Evolutionary conservation across 2,329 filamentous ascomycete species (phyloP).

Genomic region (Phaeophleospora eucalypticola): DNA sequence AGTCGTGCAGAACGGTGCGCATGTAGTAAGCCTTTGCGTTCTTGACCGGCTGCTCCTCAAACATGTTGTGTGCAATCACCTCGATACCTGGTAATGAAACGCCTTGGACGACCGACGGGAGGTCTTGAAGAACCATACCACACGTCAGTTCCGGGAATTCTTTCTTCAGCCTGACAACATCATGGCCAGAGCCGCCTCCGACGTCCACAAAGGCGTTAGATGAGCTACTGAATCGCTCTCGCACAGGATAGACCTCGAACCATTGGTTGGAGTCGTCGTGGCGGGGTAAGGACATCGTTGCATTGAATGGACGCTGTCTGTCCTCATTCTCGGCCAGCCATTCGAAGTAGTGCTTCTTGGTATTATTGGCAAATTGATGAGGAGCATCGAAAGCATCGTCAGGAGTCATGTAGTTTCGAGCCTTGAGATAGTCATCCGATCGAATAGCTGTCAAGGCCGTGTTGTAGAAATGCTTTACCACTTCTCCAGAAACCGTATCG

Average conservation of each 20-base stretch:
- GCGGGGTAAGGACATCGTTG: neutral
- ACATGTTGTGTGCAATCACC: neutral
- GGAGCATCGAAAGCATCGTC: neutral
- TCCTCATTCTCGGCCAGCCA: conserved; percentile 2
- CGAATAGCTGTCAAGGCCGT: neutral
- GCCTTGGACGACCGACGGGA: neutral
- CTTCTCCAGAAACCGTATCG: neutral
- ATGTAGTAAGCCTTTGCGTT: neutral
- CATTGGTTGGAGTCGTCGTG: conserved; percentile 1
- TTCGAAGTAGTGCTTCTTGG: conserved; percentile 3
- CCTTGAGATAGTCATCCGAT: neutral
- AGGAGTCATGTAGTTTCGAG: neutral
- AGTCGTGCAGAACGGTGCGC: conserved; percentile 2
- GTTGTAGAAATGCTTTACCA: neutral
- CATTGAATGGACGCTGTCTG: neutral
- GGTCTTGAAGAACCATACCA: neutral
- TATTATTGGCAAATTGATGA: conserved; percentile 2
- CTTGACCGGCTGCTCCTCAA: neutral
- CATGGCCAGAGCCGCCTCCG: neutral
- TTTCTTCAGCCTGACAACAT: neutral
- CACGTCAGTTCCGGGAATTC: neutral
- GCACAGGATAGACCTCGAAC: too few relatives aligned
- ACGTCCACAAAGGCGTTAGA: too few relatives aligned
- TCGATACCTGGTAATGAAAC: neutral
- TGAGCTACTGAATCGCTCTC: too few relatives aligned